Evolutionary conservation across 352 stramenopile species (phyloP), one percentile per base, ranked within the genome.

Genomic region (Thraustochytrium striatum): DNA sequence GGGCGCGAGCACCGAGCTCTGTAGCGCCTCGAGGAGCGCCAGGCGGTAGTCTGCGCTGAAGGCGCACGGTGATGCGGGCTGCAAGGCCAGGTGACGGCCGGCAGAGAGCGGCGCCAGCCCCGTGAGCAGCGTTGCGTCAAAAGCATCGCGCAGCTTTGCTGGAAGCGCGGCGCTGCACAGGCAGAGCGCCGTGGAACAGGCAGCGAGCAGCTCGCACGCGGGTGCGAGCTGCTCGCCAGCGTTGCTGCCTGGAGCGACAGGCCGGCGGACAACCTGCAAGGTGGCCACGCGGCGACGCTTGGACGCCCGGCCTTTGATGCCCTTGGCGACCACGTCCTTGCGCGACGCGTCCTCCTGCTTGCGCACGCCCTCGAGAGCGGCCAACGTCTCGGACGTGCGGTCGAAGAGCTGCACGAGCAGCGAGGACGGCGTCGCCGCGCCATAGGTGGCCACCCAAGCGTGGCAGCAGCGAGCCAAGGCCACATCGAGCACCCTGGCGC

Each of bases 271-370:
- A 16, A 70, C 33, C 21, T 52, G 36, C 1, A 33, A 38, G 21
- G 59, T 38, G 13, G 59, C 59, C 8, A 70, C 59, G 30, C 59
- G 59, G 11, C 59, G 59, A 33, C 53, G 50, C 35, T 70, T 70
- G 36, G 38, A 9, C 21, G 59, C 3, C 21, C 35, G 28, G 9
- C 59, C 59, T 38, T 70, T 70, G 41, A 28, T 50, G 13, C 30
- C 35, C 36, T 16, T 38, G 21, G 59, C 28, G 2, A 52, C 59
- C 9, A 36, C 41, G 35, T n/a, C n/a, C n/a, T n/a, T 70, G 59
- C 25, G 59, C 59, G 3, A 70, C 38, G 9, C 41, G 0, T 70
- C 59, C 19, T 70, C 59, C 5, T 70, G 59, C 35, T 70, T 38
- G 21, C 59, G 59, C 36, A 28, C 36, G 36, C 59, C 59, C 41